Evolutionary conservation across 2,329 filamentous ascomycete genomes (phyloP).

Genomic region (Penicillium sp.): DNA sequence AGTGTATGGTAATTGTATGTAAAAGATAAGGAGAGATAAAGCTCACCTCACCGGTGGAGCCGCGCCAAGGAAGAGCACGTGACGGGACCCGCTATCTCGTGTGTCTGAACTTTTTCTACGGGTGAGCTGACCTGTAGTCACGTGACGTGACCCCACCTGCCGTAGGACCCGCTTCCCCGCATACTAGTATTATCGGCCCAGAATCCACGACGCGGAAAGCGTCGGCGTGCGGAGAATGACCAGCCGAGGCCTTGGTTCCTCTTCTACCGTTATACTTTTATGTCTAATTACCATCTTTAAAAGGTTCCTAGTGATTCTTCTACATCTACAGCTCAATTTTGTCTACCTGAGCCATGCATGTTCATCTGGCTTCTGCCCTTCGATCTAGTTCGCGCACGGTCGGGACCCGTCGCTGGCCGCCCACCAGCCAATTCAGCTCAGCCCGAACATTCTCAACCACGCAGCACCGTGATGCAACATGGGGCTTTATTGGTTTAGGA

Average conservation of each 20-base stretch:
- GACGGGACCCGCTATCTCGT: too few species aligned
- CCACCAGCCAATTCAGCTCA: conserved; percentile 2
- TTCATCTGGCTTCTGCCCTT: conserved; percentile 3
- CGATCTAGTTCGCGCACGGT: conserved; percentile 2
- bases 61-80: too few species aligned
- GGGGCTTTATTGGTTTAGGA: conserved; percentile 61
- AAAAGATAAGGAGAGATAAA: too few species aligned
- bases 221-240: conserved; percentile 7
- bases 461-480: conserved; percentile 48
- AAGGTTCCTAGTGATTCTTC: not conserved
- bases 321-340: not conserved
- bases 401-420: conserved; percentile 16
- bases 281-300: not conserved
- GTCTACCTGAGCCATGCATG: conserved; percentile 10
- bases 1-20: too few species aligned
- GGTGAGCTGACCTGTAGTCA: too few species aligned
- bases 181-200: not conserved
- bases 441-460: conserved; percentile 49
- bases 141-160: not conserved
- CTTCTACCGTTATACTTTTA: not conserved
- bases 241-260: not conserved
- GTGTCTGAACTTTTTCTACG: too few species aligned
- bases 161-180: conserved; percentile 8
- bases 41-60: too few species aligned
- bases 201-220: conserved; percentile 12